phyloP scores from a whole-genome alignment of 441 rosid species.

The Omphalea diandra region DNA sequence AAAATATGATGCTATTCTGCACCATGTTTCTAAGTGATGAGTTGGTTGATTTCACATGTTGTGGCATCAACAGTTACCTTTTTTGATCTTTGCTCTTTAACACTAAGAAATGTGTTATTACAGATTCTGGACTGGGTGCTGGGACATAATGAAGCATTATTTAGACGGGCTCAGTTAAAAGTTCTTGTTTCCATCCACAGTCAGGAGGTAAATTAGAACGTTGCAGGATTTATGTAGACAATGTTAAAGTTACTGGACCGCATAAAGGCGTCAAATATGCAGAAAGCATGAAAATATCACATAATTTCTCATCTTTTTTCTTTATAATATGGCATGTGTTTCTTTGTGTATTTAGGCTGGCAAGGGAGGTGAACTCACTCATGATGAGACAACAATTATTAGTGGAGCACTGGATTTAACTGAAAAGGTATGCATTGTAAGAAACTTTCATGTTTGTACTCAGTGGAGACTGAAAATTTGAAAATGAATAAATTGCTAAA shows the following conservation, averaged over 20 bases:
- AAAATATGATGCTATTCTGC: background rate
- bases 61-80: background rate
- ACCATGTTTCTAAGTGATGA: background rate
- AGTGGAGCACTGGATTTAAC: constrained; percentile 98
- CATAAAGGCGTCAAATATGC: constrained; percentile 4
- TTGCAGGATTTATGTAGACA: background rate
- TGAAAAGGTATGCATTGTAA: constrained; percentile 66
- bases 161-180: constrained; percentile 94
- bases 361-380: constrained; percentile 98
- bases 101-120: constrained; percentile 19
- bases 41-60: background rate
- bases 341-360: constrained; percentile 66
- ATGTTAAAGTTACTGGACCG: constrained; percentile 3
- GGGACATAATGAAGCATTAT: constrained; percentile 88
- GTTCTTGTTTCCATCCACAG: constrained; percentile 92
- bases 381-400: constrained; percentile 95
- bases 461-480: no score
- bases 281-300: constrained; percentile 12
- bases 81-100: background rate
- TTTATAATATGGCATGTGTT: constrained; percentile 10
- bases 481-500: no score
- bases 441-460: constrained; percentile 1
- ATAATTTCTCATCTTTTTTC: constrained; percentile 16
- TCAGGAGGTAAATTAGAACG: constrained; percentile 66
- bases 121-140: constrained; percentile 83